These are phyloP conservation scores for Globisporangium emineosum DNA, from an alignment of 352 stramenopile genomes.

Conservation along the genomic window DNA sequence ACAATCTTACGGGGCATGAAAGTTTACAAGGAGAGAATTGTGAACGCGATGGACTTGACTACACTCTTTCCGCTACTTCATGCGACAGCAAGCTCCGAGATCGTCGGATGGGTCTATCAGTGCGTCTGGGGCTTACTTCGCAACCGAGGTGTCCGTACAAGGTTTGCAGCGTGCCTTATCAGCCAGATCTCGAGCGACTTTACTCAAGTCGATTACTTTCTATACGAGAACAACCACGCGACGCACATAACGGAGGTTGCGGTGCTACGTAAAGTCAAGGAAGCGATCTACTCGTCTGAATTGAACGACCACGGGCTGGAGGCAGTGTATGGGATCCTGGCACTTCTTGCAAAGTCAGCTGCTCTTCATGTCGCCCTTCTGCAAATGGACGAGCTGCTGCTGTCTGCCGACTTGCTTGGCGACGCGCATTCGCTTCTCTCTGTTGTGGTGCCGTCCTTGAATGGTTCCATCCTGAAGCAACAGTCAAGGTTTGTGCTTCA, in stretches of 20 bases:
- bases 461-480: background rate
- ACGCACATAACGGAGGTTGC: background rate
- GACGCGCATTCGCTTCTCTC: background rate
- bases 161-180: background rate
- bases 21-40: background rate
- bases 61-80: background rate
- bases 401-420: background rate
- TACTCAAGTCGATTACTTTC: background rate
- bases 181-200: background rate
- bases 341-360: constrained; percentile 1
- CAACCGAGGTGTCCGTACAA: background rate
- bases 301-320: background rate
- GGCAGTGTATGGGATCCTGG: constrained; percentile 7
- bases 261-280: background rate
- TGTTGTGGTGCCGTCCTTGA: background rate
- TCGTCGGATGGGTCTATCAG: background rate
- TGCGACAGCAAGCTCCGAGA: background rate
- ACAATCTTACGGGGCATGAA: background rate
- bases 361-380: background rate
- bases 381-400: background rate
- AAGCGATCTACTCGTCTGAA: background rate
- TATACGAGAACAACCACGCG: background rate
- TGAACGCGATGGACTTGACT: background rate
- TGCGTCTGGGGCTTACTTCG: background rate
- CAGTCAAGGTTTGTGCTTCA: constrained; percentile 6